phyloP scores from a whole-genome alignment of 805 yeast genomes.

The Ogataea pilisensis region DNA sequence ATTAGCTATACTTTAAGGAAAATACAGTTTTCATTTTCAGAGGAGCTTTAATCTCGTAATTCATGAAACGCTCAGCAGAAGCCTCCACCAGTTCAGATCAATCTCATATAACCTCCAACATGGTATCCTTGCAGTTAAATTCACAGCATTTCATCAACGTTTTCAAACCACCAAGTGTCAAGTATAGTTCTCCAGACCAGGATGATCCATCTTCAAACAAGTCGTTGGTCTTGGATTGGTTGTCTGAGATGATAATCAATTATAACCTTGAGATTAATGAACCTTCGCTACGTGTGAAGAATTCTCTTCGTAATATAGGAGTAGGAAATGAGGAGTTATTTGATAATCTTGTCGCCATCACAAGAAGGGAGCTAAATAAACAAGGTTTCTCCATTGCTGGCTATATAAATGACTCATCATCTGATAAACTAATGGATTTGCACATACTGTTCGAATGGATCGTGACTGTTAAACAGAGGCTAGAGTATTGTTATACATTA shows the following conservation, averaged over 20 bases:
- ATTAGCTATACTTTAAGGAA: too few relatives aligned
- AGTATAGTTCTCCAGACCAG: conserved; percentile 7
- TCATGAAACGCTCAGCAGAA: neutral
- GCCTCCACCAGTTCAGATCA: too few relatives aligned
- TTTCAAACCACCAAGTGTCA: conserved; percentile 9
- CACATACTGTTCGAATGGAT: conserved; percentile 16
- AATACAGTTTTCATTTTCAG: too few relatives aligned
- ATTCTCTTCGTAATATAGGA: conserved; percentile 15
- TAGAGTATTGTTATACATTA: conserved; percentile 10
- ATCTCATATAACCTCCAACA: too few relatives aligned
- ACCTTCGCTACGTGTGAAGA: conserved; percentile 22
- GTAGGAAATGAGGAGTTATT: conserved; percentile 16
- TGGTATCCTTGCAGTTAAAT: conserved; percentile 5
- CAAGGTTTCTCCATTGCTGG: conserved; percentile 7
- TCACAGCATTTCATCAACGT: conserved; percentile 12
- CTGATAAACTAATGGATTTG: conserved; percentile 3
- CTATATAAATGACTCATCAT: conserved; percentile 1
- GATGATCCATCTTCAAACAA: conserved; percentile 24
- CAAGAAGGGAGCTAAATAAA: conserved; percentile 15
- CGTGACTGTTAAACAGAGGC: conserved; percentile 6
- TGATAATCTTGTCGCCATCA: conserved; percentile 10
- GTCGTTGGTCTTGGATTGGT: conserved; percentile 24
- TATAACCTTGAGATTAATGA: conserved; percentile 9
- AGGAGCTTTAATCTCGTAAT: too few relatives aligned
- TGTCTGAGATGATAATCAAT: conserved; percentile 13